Base-by-base conservation (phyloP, 345 rosid genomes). In the Linum lewisii region DNA sequence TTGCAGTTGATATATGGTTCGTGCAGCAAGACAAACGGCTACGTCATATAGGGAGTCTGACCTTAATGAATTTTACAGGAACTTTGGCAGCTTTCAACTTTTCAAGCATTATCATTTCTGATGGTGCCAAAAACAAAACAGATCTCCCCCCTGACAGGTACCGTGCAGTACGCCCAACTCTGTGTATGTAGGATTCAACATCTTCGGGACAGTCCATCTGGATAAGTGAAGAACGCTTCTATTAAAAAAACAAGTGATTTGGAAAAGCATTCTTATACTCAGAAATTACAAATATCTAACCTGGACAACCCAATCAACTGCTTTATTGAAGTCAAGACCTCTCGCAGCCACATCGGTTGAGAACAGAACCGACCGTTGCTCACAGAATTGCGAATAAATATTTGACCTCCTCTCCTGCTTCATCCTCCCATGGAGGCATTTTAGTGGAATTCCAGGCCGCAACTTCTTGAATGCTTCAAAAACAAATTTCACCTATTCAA, bases 101-200 rank as follows among this genome's bases (percentile, higher is more conserved):
- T 68, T 88, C 95, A 24, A 89, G 75, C 97, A 93, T 93, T 81
- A 86, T 81, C 80, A 77, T 80, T 72, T 93, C 99, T 5, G 99
- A 86, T 63, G 99, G 97, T 65, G 69, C 72, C 69, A 93, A 68
- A 80, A 93, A 93, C 66, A 93, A 74, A 60, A 86, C 79, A 0
- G 97, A 89, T 65, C 79, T 83, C 67, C 99, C 99, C 29, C 77
- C 74, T 26, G 89, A 73, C 47, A 60, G 68, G 75, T 82, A 83
- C 34, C 99, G 91, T 61, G 99, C 99, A 20, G 99, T 93, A 24
- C 97, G 95, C 53, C 99, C 99, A 72, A 85, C 99, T 72, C 99
- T 87, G 69, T 93, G 95, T 63, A 89, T 86, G 84, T 93, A 93
- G 58, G 95, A 80, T 60, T 83, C 80, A 66, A 85, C 94, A 70